phyloP scores from a whole-genome alignment of 129 eudicot species.

The Chrysanthemum makinoi region DNA sequence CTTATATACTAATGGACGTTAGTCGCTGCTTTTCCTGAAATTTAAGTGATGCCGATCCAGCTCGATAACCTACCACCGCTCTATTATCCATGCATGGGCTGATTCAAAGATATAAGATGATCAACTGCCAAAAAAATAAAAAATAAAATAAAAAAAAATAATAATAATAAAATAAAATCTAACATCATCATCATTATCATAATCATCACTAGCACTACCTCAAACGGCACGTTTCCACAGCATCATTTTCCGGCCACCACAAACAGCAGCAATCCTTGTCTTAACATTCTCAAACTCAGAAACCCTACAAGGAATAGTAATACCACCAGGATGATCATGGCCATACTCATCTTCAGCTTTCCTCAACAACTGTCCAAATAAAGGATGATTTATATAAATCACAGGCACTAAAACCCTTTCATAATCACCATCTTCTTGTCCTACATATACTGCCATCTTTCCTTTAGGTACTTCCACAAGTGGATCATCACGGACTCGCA shows the following conservation, averaged over 20 bases:
- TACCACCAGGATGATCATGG: constrained; percentile 73
- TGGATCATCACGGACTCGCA: constrained; percentile 40
- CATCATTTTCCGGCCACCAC: constrained; percentile 52
- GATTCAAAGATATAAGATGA: too few species aligned
- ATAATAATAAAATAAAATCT: neutral
- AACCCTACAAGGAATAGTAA: constrained; percentile 83
- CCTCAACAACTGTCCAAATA: constrained; percentile 65
- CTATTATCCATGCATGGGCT: too few species aligned
- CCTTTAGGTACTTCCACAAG: constrained; percentile 65
- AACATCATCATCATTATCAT: constrained; percentile 31
- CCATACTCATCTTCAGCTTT: constrained; percentile 80
- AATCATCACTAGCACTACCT: too few species aligned
- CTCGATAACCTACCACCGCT: too few species aligned
- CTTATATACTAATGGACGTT: too few species aligned
- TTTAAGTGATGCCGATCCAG: too few species aligned
- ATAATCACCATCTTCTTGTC: constrained; percentile 55
- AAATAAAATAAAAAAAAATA: neutral
- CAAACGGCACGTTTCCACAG: constrained; percentile 27
- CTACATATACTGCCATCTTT: constrained; percentile 77
- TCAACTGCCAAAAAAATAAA: too few species aligned
- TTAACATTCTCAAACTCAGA: constrained; percentile 79
- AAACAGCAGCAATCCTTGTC: constrained; percentile 62
- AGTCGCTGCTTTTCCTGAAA: too few species aligned
- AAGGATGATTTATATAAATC: constrained; percentile 76
- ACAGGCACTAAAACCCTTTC: constrained; percentile 84